Conservation (phyloP, 106 monocot species). For the Ottelia alismoides region DNA sequence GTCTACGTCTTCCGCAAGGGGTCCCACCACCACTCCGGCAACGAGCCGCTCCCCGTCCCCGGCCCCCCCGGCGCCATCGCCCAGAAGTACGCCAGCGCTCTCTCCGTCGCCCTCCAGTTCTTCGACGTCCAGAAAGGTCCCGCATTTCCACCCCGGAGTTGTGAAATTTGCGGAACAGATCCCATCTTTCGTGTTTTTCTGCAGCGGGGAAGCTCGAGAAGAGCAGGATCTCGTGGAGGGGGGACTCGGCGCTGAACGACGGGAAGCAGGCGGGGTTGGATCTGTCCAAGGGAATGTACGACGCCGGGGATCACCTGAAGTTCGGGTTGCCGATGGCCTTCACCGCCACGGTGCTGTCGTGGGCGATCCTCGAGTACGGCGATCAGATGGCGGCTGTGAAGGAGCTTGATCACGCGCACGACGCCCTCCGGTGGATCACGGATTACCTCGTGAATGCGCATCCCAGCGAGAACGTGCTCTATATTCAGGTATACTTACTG, state of each 20-base stretch:
- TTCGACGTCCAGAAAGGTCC: constrained; percentile 97
- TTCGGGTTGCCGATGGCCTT: constrained; percentile 95
- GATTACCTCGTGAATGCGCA: constrained; percentile 94
- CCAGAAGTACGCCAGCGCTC: constrained; percentile 69
- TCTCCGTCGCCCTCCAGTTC: constrained; percentile 82
- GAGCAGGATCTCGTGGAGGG: constrained; percentile 85
- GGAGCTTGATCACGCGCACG: constrained; percentile 55
- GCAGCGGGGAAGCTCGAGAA: constrained; percentile 89
- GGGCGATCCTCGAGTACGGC: constrained; percentile 92
- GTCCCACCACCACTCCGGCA: constrained; percentile 12
- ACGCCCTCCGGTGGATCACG: constrained; percentile 93
- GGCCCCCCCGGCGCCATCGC: constrained; percentile 72
- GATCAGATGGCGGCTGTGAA: constrained; percentile 86
- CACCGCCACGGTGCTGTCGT: constrained; percentile 79
- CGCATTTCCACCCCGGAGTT: too few species aligned
- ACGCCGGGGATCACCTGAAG: constrained; percentile 95
- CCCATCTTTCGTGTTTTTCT: neutral
- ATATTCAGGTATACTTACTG: constrained; percentile 98
- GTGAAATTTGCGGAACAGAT: too few species aligned
- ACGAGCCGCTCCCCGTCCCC: constrained; percentile 39
- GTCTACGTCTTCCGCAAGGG: constrained; percentile 40
- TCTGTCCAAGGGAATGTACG: constrained; percentile 94
- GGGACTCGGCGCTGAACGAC: constrained; percentile 73
- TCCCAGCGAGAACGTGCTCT: constrained; percentile 66
- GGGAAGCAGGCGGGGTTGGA: constrained; percentile 60